Conservation (phyloP, 2,329 filamentous ascomycete genomes). For the Fusarium scirpi region DNA sequence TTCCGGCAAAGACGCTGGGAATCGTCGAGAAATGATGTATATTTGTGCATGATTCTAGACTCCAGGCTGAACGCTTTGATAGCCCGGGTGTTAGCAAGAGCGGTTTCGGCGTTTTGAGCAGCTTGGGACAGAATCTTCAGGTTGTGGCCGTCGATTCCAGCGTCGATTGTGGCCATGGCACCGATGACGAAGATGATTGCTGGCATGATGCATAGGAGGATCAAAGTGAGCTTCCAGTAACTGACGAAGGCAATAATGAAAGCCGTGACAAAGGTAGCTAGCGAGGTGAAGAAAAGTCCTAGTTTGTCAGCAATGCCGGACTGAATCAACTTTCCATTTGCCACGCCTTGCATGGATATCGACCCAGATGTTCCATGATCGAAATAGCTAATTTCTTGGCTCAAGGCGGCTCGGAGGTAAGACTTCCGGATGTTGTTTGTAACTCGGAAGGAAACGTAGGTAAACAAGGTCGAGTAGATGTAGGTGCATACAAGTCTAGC, state of each 20-base stretch:
- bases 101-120: neutral
- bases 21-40: neutral
- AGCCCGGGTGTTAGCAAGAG: neutral
- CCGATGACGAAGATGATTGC: neutral
- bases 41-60: neutral
- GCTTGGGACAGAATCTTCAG: neutral
- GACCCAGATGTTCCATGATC: neutral
- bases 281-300: neutral
- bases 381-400: neutral
- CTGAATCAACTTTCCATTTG: neutral
- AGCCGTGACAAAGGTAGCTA: neutral
- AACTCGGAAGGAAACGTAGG: neutral
- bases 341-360: neutral
- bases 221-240: slow-evolving; percentile 1
- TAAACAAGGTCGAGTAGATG: neutral
- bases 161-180: neutral
- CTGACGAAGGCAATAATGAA: neutral
- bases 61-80: neutral
- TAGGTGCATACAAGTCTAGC: neutral
- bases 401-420: neutral
- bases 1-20: neutral
- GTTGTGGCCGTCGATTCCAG: neutral
- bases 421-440: neutral
- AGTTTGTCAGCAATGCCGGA: neutral
- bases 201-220: neutral